phyloP scores from a whole-genome alignment of 768 basidiomycete genomes.

The Tylopilus intermedius region DNA sequence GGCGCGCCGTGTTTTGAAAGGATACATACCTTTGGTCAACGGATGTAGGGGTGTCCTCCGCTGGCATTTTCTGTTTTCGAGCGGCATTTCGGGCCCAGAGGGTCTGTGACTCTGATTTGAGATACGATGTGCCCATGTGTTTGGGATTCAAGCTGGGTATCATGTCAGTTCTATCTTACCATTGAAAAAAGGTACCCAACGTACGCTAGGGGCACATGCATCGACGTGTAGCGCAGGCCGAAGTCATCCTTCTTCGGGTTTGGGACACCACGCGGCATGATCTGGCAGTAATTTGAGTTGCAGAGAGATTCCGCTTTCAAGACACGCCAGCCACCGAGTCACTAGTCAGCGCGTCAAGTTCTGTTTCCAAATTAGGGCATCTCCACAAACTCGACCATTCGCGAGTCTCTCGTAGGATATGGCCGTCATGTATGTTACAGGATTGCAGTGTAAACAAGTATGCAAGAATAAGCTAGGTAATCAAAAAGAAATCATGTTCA shows the following conservation, averaged over 20 bases:
- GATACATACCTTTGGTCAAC: slow-evolving; percentile 45
- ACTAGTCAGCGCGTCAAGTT: background rate
- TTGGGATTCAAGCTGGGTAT: slow-evolving; percentile 67
- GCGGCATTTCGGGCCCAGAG: slow-evolving; percentile 67
- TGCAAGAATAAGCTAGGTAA: slow-evolving; percentile 10
- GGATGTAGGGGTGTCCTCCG: slow-evolving; percentile 35
- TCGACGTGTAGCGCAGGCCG: slow-evolving; percentile 75
- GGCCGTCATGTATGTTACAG: slow-evolving; percentile 21
- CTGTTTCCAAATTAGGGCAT: slow-evolving; percentile 15
- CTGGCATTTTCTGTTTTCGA: slow-evolving; percentile 44
- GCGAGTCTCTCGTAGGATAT: background rate
- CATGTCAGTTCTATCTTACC: slow-evolving; percentile 10
- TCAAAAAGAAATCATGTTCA: slow-evolving; percentile 28
- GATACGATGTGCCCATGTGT: slow-evolving; percentile 70
- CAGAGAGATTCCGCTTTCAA: too few relatives aligned
- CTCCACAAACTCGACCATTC: background rate
- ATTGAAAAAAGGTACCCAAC: slow-evolving; percentile 18
- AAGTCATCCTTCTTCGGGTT: slow-evolving; percentile 78
- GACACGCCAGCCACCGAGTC: background rate
- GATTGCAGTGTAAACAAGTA: slow-evolving; percentile 15
- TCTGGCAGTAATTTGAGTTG: background rate
- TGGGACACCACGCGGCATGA: slow-evolving; percentile 79
- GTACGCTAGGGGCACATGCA: slow-evolving; percentile 74
- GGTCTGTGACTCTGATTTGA: slow-evolving; percentile 71
- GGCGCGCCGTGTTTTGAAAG: slow-evolving; percentile 4